phyloP scores from a whole-genome alignment of 1,284 basidiomycete species.

The Trametes versicolor region DNA sequence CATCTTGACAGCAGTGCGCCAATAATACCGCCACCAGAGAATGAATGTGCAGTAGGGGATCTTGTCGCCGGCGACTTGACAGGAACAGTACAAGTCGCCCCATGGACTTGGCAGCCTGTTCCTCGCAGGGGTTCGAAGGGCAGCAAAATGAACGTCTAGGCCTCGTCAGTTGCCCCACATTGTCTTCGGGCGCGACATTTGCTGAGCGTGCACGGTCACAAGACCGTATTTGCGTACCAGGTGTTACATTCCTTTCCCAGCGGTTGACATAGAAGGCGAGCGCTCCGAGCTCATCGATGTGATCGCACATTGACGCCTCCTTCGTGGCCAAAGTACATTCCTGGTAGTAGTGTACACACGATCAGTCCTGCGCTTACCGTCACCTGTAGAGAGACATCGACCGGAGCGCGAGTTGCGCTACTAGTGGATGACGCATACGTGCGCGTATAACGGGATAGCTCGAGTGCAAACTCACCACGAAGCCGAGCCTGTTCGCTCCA shows the following conservation, averaged over 20 bases:
- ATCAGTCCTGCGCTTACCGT: neutral
- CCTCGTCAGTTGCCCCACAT: neutral
- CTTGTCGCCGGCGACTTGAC: slow-evolving; percentile 4
- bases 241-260: slow-evolving; percentile 17
- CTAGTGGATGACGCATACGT: slow-evolving; percentile 8
- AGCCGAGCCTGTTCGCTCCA: slow-evolving; percentile 1
- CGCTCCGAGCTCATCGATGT: slow-evolving; percentile 22
- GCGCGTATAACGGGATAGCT: slow-evolving; percentile 5
- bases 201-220: slow-evolving; percentile 23
- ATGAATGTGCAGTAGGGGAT: neutral
- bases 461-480: slow-evolving; percentile 8
- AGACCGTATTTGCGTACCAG: slow-evolving; percentile 7
- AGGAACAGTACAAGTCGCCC: slow-evolving; percentile 3
- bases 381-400: neutral
- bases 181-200: slow-evolving; percentile 8
- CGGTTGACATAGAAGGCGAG: slow-evolving; percentile 7
- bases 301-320: slow-evolving; percentile 1
- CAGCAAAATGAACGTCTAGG: slow-evolving; percentile 7
- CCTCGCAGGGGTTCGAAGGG: slow-evolving; percentile 9
- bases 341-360: neutral
- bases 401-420: neutral
- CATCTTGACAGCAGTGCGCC: neutral
- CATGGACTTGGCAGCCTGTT: neutral
- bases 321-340: neutral
- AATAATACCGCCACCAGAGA: neutral